A percentile compares a stretch with the other conserved stretches of the same genome.
These are phyloP conservation scores for Jaltomata sinuosa DNA, from an alignment of 257 asterid species.

Conservation along the genomic window DNA sequence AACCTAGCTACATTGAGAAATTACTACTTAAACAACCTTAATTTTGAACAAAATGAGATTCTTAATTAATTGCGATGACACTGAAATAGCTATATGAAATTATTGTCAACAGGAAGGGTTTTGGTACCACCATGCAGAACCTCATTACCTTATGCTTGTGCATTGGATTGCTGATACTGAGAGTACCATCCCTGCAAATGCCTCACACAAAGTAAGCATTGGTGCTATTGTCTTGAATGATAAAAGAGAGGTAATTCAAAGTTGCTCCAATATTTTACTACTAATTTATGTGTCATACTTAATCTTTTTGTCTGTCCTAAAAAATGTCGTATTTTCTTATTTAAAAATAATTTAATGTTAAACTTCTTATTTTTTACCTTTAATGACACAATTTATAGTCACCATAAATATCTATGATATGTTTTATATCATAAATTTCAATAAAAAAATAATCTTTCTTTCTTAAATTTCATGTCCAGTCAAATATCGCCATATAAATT, in stretches of 20 bases:
- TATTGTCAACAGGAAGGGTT: slow-evolving; percentile 59
- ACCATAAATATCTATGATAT: not conserved
- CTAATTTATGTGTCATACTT: not conserved
- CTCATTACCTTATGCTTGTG: slow-evolving; percentile 68
- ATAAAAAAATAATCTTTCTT: too few relatives aligned
- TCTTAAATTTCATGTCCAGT: not conserved
- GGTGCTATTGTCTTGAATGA: slow-evolving; percentile 67
- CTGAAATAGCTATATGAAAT: too few relatives aligned
- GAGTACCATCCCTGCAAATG: slow-evolving; percentile 60
- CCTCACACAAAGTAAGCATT: slow-evolving; percentile 56
- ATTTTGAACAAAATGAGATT: too few relatives aligned
- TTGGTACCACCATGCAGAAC: slow-evolving; percentile 74
- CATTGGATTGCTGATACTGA: slow-evolving; percentile 51
- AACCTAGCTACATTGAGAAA: too few relatives aligned
- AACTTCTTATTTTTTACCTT: too few relatives aligned
- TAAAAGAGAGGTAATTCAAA: slow-evolving; percentile 49
- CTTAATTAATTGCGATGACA: not conserved
- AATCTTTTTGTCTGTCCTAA: not conserved
- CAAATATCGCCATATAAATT: not conserved
- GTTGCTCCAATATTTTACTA: not conserved
- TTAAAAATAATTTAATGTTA: too few relatives aligned
- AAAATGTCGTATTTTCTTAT: not conserved
- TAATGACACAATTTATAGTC: not conserved
- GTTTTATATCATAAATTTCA: not conserved
- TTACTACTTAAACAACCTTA: too few relatives aligned